Evolutionary conservation across 768 basidiomycete species (phyloP).

Genomic region (Glaciozyma martinii): DNA sequence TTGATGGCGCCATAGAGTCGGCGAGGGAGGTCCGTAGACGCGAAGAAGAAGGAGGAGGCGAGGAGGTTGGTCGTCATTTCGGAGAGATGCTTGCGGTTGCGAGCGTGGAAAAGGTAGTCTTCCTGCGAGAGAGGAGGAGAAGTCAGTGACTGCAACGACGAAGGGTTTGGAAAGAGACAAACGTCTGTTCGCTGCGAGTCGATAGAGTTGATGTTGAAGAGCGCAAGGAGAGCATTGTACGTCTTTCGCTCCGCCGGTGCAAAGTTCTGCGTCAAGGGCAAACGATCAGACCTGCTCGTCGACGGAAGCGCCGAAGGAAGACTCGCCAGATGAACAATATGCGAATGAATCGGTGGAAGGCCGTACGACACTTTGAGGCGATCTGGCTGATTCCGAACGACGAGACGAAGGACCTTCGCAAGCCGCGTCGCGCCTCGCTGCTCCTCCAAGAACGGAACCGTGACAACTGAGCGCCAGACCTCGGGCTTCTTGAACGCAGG

Average conservation of each 20-base stretch:
- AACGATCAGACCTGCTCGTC: too few relatives aligned
- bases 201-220: constrained; percentile 32
- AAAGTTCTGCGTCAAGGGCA: constrained; percentile 1
- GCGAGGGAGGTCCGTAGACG: constrained; percentile 6
- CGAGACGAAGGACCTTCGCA: constrained; percentile 10
- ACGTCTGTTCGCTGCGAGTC: constrained; percentile 24
- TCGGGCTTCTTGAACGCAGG: constrained; percentile 13
- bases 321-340: constrained; percentile 6
- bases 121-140: not conserved
- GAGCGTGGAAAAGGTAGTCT: constrained; percentile 32
- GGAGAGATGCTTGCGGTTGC: constrained; percentile 16
- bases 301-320: too few relatives aligned
- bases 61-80: constrained; percentile 24
- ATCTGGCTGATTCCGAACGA: constrained; percentile 23
- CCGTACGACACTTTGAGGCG: constrained; percentile 3
- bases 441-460: not conserved
- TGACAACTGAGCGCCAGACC: constrained; percentile 6
- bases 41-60: constrained; percentile 28
- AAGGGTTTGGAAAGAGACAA: not conserved
- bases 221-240: constrained; percentile 31
- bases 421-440: constrained; percentile 10
- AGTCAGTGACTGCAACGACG: not conserved
- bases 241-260: constrained; percentile 28
- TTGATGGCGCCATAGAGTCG: constrained; percentile 2
- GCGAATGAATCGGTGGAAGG: constrained; percentile 21